Evolutionary conservation across 192 early-diverging fungal species (phyloP).

Genomic region (Coemansia sp.): DNA sequence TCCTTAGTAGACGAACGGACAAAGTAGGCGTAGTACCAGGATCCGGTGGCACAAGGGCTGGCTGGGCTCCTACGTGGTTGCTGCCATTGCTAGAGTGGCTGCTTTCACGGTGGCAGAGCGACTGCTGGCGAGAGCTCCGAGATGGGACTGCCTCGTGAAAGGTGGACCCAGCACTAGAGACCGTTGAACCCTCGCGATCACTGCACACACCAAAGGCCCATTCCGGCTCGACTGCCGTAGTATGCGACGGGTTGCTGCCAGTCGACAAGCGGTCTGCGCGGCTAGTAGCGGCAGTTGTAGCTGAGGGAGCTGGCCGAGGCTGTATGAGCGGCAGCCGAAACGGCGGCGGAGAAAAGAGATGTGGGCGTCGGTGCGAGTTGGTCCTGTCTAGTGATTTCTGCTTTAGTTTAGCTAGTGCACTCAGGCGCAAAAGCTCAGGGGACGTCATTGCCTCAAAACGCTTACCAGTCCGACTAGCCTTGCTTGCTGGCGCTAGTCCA

Average conservation of each 20-base stretch:
- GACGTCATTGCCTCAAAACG: constrained; percentile 35
- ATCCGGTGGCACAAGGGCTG: neutral
- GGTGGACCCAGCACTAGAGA: constrained; percentile 18
- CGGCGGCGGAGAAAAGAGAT: neutral
- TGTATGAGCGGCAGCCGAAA: neutral
- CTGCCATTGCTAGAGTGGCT: constrained; percentile 1
- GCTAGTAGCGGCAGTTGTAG: neutral
- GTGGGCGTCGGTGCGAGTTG: neutral
- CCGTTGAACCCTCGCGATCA: constrained; percentile 13
- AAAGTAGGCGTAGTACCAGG: neutral
- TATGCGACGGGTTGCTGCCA: constrained; percentile 20
- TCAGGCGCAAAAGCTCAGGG: constrained; percentile 37
- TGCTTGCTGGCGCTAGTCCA: constrained; percentile 2
- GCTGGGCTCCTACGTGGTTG: neutral
- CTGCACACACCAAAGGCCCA: neutral
- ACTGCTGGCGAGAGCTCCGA: neutral
- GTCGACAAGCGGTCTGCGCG: neutral
- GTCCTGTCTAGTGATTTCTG: neutral
- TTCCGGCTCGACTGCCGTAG: constrained; percentile 12
- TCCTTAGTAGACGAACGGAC: neutral
- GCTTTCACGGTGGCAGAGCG: neutral
- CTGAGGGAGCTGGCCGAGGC: neutral
- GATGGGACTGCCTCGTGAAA: constrained; percentile 8
- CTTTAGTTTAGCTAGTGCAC: constrained; percentile 11
- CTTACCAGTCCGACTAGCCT: neutral